Conservation (phyloP, 176 grass and related monocot species). For the Melocanna baccifera region DNA sequence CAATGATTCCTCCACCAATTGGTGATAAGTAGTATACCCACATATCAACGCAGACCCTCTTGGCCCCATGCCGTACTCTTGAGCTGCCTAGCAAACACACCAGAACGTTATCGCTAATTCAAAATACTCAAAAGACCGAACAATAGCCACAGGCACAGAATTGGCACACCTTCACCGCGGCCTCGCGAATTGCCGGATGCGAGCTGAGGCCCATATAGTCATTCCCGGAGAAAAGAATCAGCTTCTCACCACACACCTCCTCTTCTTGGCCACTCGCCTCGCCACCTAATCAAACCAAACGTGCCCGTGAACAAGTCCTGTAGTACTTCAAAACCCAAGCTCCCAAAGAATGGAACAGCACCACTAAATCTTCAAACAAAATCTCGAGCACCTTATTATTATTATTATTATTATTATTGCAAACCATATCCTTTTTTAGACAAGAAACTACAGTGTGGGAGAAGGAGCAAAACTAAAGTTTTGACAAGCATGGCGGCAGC, state of each 20-base stretch:
- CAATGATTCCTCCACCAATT: slow-evolving; percentile 64
- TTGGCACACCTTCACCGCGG: slow-evolving; percentile 51
- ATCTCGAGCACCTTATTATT: neutral
- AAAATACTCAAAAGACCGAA: neutral
- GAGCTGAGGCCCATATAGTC: slow-evolving; percentile 84
- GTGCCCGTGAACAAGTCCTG: neutral
- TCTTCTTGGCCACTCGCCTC: slow-evolving; percentile 31
- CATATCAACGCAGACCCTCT: slow-evolving; percentile 81
- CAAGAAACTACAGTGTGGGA: neutral
- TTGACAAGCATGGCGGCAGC: neutral
- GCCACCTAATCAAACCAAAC: slow-evolving; percentile 52
- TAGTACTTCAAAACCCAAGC: too few species aligned
- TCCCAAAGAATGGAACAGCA: too few species aligned
- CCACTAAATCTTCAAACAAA: too few species aligned
- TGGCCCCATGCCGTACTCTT: slow-evolving; percentile 80
- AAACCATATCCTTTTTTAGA: neutral
- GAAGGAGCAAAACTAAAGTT: neutral
- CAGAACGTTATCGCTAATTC: neutral
- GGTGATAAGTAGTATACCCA: slow-evolving; percentile 76
- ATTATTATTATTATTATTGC: neutral
- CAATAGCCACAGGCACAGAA: neutral
- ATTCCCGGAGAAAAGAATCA: slow-evolving; percentile 85
- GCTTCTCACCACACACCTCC: slow-evolving; percentile 30
- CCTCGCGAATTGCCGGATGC: slow-evolving; percentile 63
- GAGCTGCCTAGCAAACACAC: slow-evolving; percentile 52